Conservation (phyloP, 1,284 basidiomycete genomes). For the Ceratobasidium sp. region DNA sequence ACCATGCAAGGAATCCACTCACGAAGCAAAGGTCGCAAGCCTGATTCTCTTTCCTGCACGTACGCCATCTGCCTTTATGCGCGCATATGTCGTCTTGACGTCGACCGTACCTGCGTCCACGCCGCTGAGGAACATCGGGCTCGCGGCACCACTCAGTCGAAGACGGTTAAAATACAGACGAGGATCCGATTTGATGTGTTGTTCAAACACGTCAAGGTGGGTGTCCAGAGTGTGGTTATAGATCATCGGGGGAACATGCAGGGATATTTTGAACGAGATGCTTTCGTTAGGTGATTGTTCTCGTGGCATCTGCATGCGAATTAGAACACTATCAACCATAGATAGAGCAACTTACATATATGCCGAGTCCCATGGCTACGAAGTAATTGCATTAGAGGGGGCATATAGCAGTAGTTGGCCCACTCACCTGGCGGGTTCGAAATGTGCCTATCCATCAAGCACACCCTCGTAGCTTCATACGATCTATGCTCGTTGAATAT, state of each 20-base stretch:
- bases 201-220: conserved; percentile 34
- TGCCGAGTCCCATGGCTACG: conserved; percentile 27
- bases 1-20: not conserved
- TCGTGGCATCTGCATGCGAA: conserved; percentile 18
- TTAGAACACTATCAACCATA: not conserved
- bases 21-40: conserved; percentile 33
- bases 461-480: conserved; percentile 30
- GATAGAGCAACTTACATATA: conserved; percentile 28
- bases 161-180: conserved; percentile 17
- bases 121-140: conserved; percentile 17
- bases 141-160: conserved; percentile 27
- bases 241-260: conserved; percentile 24
- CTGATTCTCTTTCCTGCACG: conserved; percentile 18
- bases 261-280: conserved; percentile 30
- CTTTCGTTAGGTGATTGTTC: conserved; percentile 12
- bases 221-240: conserved; percentile 35
- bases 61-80: conserved; percentile 33
- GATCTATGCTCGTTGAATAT: conserved; percentile 31
- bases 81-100: conserved; percentile 21
- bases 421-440: conserved; percentile 19
- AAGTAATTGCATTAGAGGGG: not conserved
- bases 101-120: conserved; percentile 31
- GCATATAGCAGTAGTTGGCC: not conserved
- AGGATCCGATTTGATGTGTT: conserved; percentile 13
- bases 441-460: conserved; percentile 22